Evolutionary conservation across 164 flowering plant species (phyloP).

Genomic region (Saururus chinensis): DNA sequence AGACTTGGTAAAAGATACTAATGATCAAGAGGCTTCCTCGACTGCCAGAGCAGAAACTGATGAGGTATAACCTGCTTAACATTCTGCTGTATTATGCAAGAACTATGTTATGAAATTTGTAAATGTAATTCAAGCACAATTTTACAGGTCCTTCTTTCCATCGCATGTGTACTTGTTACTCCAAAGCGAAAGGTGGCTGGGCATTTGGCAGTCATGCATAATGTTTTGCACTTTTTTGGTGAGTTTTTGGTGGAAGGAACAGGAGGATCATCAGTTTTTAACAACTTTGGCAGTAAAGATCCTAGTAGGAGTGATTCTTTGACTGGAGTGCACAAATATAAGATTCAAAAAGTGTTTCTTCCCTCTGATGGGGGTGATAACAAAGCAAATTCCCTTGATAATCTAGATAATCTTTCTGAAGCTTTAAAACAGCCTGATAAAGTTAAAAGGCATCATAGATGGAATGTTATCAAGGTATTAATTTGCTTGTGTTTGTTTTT

Average conservation of each 20-base stretch:
- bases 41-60: conserved; percentile 48
- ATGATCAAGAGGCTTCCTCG: conserved; percentile 35
- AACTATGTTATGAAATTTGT: background rate
- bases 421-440: conserved; percentile 30
- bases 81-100: background rate
- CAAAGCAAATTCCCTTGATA: conserved; percentile 30
- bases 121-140: background rate
- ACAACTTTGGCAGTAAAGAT: conserved; percentile 27
- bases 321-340: conserved; percentile 32
- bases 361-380: conserved; percentile 28
- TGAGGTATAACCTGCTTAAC: conserved; percentile 41
- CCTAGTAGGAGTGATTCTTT: conserved; percentile 30
- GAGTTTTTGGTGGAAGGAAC: conserved; percentile 94
- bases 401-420: conserved; percentile 18
- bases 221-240: conserved; percentile 74
- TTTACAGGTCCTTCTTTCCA: conserved; percentile 68
- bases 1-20: conserved; percentile 31
- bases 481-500: background rate
- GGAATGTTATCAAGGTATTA: conserved; percentile 71
- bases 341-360: conserved; percentile 30
- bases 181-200: conserved; percentile 93
- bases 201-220: conserved; percentile 67
- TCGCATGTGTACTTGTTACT: conserved; percentile 79
- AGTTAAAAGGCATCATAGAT: conserved; percentile 77
- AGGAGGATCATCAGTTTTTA: conserved; percentile 77